Conservation (phyloP, 306 rosid species). For the Parietaria judaica region DNA sequence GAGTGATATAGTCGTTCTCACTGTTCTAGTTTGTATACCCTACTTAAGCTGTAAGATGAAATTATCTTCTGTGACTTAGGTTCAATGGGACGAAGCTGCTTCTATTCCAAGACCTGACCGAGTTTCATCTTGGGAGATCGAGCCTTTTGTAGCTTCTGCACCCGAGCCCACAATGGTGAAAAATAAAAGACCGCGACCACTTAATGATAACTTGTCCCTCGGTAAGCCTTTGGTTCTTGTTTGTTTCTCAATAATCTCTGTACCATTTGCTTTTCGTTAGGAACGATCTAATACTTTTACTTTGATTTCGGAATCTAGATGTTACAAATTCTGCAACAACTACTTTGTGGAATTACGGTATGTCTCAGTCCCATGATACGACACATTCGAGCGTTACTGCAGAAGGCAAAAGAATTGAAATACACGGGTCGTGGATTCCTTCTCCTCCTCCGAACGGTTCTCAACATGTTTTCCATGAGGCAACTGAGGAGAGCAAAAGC, state of each 20-base stretch:
- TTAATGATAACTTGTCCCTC: slow-evolving; percentile 41
- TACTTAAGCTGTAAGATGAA: not conserved
- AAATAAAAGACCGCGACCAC: slow-evolving; percentile 73
- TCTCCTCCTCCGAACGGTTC: slow-evolving; percentile 45
- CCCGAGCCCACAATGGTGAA: slow-evolving; percentile 36
- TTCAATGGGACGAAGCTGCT: slow-evolving; percentile 94
- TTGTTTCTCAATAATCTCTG: not conserved
- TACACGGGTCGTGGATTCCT: slow-evolving; percentile 52
- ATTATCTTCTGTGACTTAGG: slow-evolving; percentile 37
- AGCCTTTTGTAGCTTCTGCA: slow-evolving; percentile 53
- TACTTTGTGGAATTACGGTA: slow-evolving; percentile 46
- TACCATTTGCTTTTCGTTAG: slow-evolving; percentile 1
- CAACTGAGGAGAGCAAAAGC: slow-evolving; percentile 49
- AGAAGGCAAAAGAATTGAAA: slow-evolving; percentile 49
- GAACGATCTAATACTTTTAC: not conserved
- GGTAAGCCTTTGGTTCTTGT: slow-evolving; percentile 29
- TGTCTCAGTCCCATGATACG: slow-evolving; percentile 33
- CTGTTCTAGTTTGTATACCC: not conserved
- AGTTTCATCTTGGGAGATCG: slow-evolving; percentile 95
- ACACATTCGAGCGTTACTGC: slow-evolving; percentile 33
- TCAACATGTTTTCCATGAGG: slow-evolving; percentile 45
- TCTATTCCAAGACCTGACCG: slow-evolving; percentile 73
- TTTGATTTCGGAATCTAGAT: slow-evolving; percentile 19
- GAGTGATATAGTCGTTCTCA: slow-evolving; percentile 7
- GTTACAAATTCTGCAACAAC: slow-evolving; percentile 46